These are phyloP conservation scores for Gillenia trifoliata DNA, from an alignment of 306 rosid genomes.

Conservation along the genomic window DNA sequence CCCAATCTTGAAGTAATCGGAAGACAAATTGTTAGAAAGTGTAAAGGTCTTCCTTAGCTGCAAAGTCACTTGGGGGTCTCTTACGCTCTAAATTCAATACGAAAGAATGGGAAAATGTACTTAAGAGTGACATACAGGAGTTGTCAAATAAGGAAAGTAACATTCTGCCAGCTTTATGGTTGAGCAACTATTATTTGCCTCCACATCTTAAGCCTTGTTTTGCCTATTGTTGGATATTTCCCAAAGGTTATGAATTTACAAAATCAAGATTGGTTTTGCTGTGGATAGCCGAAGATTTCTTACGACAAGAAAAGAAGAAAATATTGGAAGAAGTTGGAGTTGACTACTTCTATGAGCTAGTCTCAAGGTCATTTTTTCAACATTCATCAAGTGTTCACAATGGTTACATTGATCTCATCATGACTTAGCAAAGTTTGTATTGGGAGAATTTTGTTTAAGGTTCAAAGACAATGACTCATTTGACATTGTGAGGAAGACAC, in stretches of 20 bases:
- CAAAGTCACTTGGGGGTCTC: neutral
- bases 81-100: neutral
- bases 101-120: neutral
- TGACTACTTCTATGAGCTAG: conserved; percentile 22
- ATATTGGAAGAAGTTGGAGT: conserved; percentile 6
- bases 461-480: neutral
- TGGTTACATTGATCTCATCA: neutral
- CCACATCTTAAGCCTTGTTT: conserved; percentile 16
- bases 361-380: conserved; percentile 28
- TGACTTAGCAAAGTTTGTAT: conserved; percentile 5
- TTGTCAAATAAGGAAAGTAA: neutral
- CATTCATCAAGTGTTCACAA: neutral
- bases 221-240: conserved; percentile 20
- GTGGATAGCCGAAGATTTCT: conserved; percentile 40
- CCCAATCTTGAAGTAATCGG: neutral
- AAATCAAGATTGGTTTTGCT: conserved; percentile 14
- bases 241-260: conserved; percentile 17
- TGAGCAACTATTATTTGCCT: conserved; percentile 14
- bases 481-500: neutral
- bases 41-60: conserved; percentile 8
- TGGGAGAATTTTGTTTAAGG: neutral
- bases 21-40: conserved; percentile 1
- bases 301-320: neutral
- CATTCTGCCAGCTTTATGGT: neutral
- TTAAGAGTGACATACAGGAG: neutral